These are phyloP conservation scores for Aureobasidium sp. DNA, from an alignment of 2,329 filamentous ascomycete genomes.

Conservation along the genomic window DNA sequence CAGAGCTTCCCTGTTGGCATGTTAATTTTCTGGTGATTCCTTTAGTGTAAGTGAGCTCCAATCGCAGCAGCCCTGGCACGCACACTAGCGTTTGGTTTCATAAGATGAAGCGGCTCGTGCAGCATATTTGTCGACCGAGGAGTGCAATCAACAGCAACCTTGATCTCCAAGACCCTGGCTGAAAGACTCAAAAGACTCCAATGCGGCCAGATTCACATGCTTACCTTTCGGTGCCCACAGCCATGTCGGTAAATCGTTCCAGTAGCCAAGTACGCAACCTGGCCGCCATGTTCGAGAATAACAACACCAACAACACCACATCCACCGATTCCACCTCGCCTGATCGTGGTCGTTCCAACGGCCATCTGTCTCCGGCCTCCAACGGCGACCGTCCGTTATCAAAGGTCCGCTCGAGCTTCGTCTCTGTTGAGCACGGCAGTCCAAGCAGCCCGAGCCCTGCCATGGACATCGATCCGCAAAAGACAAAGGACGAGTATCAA, in stretches of 20 bases:
- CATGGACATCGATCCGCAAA: conserved; percentile 15
- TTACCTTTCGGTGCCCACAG: conserved; percentile 24
- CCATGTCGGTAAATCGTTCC: conserved; percentile 38
- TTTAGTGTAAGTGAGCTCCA: not conserved
- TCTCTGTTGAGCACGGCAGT: conserved; percentile 34
- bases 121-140: conserved; percentile 1
- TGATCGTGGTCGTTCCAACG: conserved; percentile 38
- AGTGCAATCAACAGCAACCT: conserved; percentile 7
- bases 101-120: conserved; percentile 13
- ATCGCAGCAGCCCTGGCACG: not conserved
- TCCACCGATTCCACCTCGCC: conserved; percentile 29
- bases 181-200: conserved; percentile 5
- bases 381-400: conserved; percentile 31
- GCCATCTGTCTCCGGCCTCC: conserved; percentile 23
- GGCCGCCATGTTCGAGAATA: conserved; percentile 44
- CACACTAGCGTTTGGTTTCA: conserved; percentile 12
- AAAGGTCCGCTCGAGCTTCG: conserved; percentile 43
- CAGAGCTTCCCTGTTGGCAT: conserved; percentile 2
- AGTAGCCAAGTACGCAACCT: conserved; percentile 41
- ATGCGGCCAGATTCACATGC: conserved; percentile 7
- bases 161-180: not conserved
- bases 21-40: not conserved
- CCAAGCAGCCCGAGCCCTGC: conserved; percentile 5
- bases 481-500: conserved; percentile 1
- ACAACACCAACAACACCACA: conserved; percentile 14